Evolutionary conservation across 768 basidiomycete species (phyloP).

Genomic region (Lentinula raphanica): DNA sequence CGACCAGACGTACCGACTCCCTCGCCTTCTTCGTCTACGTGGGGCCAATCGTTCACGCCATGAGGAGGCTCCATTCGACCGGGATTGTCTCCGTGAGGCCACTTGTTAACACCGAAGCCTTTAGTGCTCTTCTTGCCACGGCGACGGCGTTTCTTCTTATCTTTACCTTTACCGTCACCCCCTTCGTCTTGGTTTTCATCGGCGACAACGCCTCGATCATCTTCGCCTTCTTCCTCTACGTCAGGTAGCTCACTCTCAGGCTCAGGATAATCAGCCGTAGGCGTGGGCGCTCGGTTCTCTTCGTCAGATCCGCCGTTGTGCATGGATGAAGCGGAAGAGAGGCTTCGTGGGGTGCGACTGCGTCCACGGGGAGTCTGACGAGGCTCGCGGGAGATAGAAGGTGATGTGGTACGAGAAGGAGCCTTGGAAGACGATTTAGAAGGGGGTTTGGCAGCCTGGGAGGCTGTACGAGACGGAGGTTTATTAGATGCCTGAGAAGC

Average conservation of each 20-base stretch:
- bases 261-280: neutral
- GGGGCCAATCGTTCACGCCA: constrained; percentile 5
- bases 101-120: neutral
- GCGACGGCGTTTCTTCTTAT: constrained; percentile 5
- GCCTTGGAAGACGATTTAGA: neutral
- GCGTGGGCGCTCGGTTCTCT: neutral
- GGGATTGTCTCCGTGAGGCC: constrained; percentile 6
- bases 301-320: neutral
- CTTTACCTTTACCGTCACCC: neutral
- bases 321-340: neutral
- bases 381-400: neutral
- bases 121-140: constrained; percentile 2
- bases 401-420: neutral
- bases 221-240: neutral
- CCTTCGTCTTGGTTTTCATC: neutral
- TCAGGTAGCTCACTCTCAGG: neutral
- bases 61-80: constrained; percentile 1
- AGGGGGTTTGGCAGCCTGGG: neutral
- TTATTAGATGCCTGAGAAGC: neutral
- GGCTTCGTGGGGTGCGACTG: neutral
- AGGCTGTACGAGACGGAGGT: neutral
- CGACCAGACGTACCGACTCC: neutral
- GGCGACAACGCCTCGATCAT: neutral
- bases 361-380: neutral
- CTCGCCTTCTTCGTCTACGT: neutral